Evolutionary conservation across 768 basidiomycete species (phyloP).

Genomic region (Mycena galopus): DNA sequence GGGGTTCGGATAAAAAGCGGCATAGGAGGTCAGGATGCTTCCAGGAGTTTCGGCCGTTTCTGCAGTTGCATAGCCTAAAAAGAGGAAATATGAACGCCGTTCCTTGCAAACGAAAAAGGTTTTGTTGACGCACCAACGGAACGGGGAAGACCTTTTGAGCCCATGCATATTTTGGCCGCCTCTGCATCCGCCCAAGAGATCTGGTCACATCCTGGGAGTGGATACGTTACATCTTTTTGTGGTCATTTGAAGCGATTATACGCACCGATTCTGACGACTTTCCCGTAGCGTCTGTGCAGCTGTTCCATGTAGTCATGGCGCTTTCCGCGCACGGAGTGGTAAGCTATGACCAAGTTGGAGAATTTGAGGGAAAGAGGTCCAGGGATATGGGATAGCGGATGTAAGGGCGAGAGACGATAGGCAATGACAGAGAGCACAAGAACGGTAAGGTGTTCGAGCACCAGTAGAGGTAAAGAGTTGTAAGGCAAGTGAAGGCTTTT

Average conservation of each 20-base stretch:
- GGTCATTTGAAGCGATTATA: neutral
- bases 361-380: conserved; percentile 59
- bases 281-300: conserved; percentile 19
- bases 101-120: neutral
- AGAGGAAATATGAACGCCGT: neutral
- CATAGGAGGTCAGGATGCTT: conserved; percentile 16
- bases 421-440: conserved; percentile 44
- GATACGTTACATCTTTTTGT: neutral
- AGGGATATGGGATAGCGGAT: conserved; percentile 65
- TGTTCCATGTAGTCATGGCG: conserved; percentile 15
- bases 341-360: conserved; percentile 44
- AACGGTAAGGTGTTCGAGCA: neutral
- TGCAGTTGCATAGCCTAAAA: conserved; percentile 5
- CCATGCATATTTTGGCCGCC: conserved; percentile 11
- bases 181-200: conserved; percentile 8
- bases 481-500: neutral
- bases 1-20: conserved; percentile 16
- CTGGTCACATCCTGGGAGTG: conserved; percentile 6
- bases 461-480: neutral
- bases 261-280: conserved; percentile 20
- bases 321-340: conserved; percentile 7
- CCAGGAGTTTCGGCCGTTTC: conserved; percentile 4
- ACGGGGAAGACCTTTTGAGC: conserved; percentile 1
- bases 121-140: neutral
- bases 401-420: conserved; percentile 68